Evolutionary conservation across 2,329 filamentous ascomycete species (phyloP).

Genomic region (Aspergillus floridensis): DNA sequence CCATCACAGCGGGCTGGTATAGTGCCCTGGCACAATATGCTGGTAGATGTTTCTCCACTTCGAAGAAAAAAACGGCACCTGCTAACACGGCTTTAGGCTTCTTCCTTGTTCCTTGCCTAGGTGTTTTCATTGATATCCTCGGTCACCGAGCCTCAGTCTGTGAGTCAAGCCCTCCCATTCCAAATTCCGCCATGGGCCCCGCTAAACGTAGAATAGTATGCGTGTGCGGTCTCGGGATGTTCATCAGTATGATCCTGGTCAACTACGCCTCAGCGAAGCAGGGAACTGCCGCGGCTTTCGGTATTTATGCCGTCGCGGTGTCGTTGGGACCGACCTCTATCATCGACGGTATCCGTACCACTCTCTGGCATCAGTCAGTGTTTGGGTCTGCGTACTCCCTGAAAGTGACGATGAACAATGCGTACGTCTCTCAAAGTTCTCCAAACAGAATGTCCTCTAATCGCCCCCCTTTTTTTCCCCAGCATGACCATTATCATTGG

Average conservation of each 20-base stretch:
- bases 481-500: constrained; percentile 61
- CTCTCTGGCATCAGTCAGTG: constrained; percentile 59
- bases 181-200: too few species aligned
- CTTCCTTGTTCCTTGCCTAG: constrained; percentile 57
- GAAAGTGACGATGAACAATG: constrained; percentile 62
- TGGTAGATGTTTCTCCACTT: constrained; percentile 33
- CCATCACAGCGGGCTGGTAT: constrained; percentile 61
- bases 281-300: constrained; percentile 60
- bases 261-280: constrained; percentile 50
- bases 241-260: constrained; percentile 54
- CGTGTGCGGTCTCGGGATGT: constrained; percentile 51
- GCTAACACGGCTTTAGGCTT: constrained; percentile 44
- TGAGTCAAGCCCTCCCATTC: constrained; percentile 30
- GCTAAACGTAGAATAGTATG: too few species aligned
- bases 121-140: constrained; percentile 56
- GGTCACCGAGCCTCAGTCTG: constrained; percentile 52
- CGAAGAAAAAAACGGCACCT: too few species aligned
- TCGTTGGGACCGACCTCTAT: constrained; percentile 58
- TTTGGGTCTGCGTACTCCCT: constrained; percentile 61
- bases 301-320: constrained; percentile 57
- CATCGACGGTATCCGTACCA: constrained; percentile 60
- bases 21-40: constrained; percentile 56
- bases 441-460: neutral
- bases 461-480: neutral
- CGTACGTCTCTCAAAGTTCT: constrained; percentile 27